Base-by-base conservation (phyloP, 31 red algal genomes). In the Asparagopsis taxiformis region DNA sequence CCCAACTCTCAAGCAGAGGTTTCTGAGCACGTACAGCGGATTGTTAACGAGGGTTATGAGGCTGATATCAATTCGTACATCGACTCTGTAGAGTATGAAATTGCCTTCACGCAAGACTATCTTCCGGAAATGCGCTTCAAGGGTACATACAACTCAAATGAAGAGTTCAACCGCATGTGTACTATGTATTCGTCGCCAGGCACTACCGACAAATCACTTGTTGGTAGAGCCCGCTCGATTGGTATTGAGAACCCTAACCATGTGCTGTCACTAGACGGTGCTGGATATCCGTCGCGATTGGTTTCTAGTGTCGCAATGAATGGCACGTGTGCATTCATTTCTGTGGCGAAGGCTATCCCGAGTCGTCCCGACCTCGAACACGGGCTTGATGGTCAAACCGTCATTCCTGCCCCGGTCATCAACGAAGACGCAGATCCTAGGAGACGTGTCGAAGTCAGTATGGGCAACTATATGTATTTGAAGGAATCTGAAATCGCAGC, bases 201-300 rank as follows among this genome's bases (percentile, higher is more conserved):
- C 5, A 84, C 79, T 3, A 74, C 60, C 3, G 89, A 92, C 74
- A 92, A 92, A 55, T 65, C 53, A 9, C 59, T 92, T 34, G 65
- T 43, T 25, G 35, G 20, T 49, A 79, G 89, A 31, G 73, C 89
- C 20, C 23, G 29, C 0, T 35, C 62, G 13, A n/a, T 65, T 2
- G 80, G 80, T 22, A 69, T 74, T 46, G 55, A 24, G 20, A 92
- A 92, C 51, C 62, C 89, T 1, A 92, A 92, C 61, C 56, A 65
- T 72, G 89, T 92, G 9, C 62, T 92, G 9, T 92, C 89, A 2
- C 80, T 92, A 26, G 89, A 92, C 17, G 89, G 89, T n/a, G 89
- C 89, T 30, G 89, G 89, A 52, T 29, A 72, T 38, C 61, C 89
- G 50, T 84, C 89, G 19, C 76, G 72, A 31, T 51, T 85, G 17